These are phyloP conservation scores for Botrytis medusae DNA, from an alignment of 2,329 filamentous ascomycete species.

Conservation along the genomic window DNA sequence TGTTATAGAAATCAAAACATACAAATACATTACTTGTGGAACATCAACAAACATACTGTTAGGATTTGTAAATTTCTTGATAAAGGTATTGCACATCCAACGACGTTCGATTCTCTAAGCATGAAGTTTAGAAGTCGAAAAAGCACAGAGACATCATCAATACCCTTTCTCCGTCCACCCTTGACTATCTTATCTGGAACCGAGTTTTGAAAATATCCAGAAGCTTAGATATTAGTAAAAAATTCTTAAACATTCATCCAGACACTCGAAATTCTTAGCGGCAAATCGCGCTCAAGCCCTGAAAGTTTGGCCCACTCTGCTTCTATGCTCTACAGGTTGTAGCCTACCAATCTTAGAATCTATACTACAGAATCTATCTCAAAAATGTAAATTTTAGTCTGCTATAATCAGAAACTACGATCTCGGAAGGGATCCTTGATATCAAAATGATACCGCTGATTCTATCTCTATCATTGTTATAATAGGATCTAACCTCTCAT, in stretches of 20 bases:
- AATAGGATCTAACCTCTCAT: background rate
- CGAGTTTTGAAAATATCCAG: too few species aligned
- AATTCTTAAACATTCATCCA: background rate
- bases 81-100: background rate
- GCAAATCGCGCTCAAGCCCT: background rate
- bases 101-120: background rate
- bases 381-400: background rate
- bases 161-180: too few species aligned
- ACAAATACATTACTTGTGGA: background rate
- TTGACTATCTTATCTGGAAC: too few species aligned
- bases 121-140: background rate
- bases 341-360: background rate
- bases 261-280: background rate
- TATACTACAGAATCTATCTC: background rate
- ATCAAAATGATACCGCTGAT: background rate
- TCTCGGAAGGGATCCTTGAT: background rate
- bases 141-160: too few species aligned
- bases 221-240: too few species aligned
- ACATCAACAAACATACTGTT: background rate
- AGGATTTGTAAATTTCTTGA: background rate
- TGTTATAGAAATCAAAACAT: background rate
- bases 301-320: background rate
- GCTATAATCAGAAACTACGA: background rate
- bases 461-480: background rate
- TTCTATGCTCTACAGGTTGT: background rate